Evolutionary conservation across 1,284 basidiomycete species (phyloP).

Genomic region (Trichosporon inkin): DNA sequence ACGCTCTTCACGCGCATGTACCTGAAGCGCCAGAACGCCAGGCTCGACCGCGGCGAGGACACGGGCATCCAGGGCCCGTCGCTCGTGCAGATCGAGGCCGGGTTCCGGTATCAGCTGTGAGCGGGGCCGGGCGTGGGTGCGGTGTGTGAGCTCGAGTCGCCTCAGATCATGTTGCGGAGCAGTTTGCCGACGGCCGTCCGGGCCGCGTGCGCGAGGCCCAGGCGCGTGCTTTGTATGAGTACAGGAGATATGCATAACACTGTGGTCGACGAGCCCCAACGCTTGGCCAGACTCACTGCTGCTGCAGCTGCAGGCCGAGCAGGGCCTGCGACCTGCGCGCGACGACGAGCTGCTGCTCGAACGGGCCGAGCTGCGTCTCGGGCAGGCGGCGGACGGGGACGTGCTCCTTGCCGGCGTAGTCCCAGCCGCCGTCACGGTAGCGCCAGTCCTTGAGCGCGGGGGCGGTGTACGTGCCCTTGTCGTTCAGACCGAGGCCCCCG

Average conservation of each 20-base stretch:
- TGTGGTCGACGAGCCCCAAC: too few relatives aligned
- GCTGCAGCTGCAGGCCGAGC: background rate
- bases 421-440: background rate
- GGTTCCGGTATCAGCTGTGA: conserved; percentile 48
- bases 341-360: background rate
- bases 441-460: conserved; percentile 8
- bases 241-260: background rate
- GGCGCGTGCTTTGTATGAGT: background rate
- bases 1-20: conserved; percentile 32
- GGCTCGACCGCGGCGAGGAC: conserved; percentile 42
- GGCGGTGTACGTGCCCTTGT: conserved; percentile 1
- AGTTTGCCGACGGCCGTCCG: too few relatives aligned
- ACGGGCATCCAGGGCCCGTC: conserved; percentile 38
- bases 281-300: background rate
- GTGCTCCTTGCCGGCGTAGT: conserved; percentile 1
- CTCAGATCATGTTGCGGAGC: background rate
- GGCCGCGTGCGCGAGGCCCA: too few relatives aligned
- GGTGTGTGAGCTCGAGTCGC: background rate
- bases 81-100: conserved; percentile 36
- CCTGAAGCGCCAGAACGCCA: conserved; percentile 39
- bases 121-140: background rate
- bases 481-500: conserved; percentile 1
- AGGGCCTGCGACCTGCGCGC: background rate
- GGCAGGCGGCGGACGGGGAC: background rate
- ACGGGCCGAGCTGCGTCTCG: background rate